Evolutionary conservation across 2,329 filamentous ascomycete genomes (phyloP).

Genomic region (Boeremia exigua): DNA sequence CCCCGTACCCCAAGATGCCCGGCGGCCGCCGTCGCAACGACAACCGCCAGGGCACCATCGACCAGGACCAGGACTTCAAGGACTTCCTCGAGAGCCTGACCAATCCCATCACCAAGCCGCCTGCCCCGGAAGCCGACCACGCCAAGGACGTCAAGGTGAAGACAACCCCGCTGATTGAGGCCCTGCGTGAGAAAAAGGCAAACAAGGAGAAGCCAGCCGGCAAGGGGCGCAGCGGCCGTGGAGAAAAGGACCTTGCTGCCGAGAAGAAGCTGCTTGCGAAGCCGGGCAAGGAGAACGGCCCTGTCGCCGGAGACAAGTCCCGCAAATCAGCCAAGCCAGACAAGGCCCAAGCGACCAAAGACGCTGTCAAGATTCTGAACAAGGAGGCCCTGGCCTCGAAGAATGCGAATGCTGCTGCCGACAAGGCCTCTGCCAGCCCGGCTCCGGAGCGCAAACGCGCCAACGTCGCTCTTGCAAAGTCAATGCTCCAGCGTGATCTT

Average conservation of each 20-base stretch:
- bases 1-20: conserved; percentile 83
- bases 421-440: conserved; percentile 49
- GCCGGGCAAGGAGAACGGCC: conserved; percentile 40
- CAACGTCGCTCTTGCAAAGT: conserved; percentile 59
- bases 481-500: conserved; percentile 68
- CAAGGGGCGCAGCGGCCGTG: conserved; percentile 63
- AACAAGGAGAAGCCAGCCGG: conserved; percentile 66
- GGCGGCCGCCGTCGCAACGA: conserved; percentile 77
- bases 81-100: conserved; percentile 87
- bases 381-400: conserved; percentile 52
- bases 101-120: conserved; percentile 68
- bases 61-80: conserved; percentile 96
- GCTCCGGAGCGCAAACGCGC: conserved; percentile 60
- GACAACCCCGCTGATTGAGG: conserved; percentile 89
- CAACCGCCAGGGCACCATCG: conserved; percentile 89
- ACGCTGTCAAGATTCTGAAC: conserved; percentile 65
- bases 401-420: conserved; percentile 33
- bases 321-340: conserved; percentile 53
- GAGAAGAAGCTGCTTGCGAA: conserved; percentile 48
- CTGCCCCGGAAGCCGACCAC: conserved; percentile 59
- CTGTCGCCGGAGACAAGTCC: conserved; percentile 46
- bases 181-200: conserved; percentile 88
- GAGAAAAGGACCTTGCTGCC: conserved; percentile 64
- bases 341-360: conserved; percentile 69
- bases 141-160: conserved; percentile 69